Evolutionary conservation across 2,329 filamentous ascomycete genomes (phyloP), one percentile per base, ranked within the genome.

Genomic region (Fusarium devonianum): DNA sequence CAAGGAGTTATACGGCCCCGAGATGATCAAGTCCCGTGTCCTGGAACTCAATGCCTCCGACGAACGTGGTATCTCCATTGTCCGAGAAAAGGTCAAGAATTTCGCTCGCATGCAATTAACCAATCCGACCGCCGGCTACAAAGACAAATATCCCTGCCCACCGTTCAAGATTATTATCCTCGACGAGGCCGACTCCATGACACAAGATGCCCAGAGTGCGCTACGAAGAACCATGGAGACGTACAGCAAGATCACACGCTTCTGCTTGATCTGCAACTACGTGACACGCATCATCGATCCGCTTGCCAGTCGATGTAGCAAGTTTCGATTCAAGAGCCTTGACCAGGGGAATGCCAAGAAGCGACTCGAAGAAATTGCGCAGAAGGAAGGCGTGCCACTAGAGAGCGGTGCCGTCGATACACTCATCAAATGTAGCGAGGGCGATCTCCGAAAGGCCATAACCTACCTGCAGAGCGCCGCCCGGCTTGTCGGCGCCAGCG

Each of bases 151-250:
- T 67, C 92, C 94, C 1, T 97, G 93, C 69, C 94, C 94, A 16
- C 94, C 94, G 0, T 99, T 97, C 79, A 99, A 99, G 77, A 96
- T 99, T 69, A 93, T 99, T 69, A 91, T 99, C 53, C 85, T 99
- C 51, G 94, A 99, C 73, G 94, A 99, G 76, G 94, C 94, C 62
- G 94, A 99, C 71, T 94, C 89, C 62, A 97, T 99, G 93, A 99
- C 94, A 28, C 93, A 97, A 72, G 95, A 99, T 74, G 94, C 94
- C 10, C 94, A 99, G 77, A 90, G 86, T 52, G 94, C 95, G 5
- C 79, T 99, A 48, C 83, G 94, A 59, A 83, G 95, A 44, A 99
- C 94, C 2, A 99, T 99, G 94, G 94, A 99, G 76, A 96, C 92
- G 34, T 97, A 97, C 73, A 90, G 85, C 71, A 92, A 92, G 67